Conservation (phyloP, 768 basidiomycete species). For the Naganishia onofrii region DNA sequence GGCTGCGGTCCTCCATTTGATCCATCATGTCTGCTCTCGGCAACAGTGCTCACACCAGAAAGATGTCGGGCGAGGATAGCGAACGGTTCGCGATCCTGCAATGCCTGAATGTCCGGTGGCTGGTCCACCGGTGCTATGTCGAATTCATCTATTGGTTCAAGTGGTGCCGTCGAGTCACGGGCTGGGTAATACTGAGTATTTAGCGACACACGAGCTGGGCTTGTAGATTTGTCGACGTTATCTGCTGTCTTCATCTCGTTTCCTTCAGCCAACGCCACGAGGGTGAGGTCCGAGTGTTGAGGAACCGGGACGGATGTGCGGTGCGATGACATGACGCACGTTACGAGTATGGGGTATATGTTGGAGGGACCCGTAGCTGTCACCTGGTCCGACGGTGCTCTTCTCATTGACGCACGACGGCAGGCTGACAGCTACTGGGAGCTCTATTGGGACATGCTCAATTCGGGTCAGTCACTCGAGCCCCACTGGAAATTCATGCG, state of each 20-base stretch:
- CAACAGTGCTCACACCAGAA: slow-evolving; percentile 9
- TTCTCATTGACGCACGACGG: not conserved
- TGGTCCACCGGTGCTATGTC: slow-evolving; percentile 31
- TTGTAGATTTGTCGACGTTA: not conserved
- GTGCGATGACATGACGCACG: not conserved
- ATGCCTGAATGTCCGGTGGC: slow-evolving; percentile 20
- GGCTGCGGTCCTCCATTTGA: slow-evolving; percentile 28
- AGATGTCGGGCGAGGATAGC: slow-evolving; percentile 31
- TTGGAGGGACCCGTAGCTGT: not conserved
- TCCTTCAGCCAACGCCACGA: not conserved
- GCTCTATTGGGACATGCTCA: not conserved
- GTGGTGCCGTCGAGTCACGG: not conserved
- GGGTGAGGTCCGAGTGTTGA: not conserved
- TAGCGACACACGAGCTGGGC: not conserved
- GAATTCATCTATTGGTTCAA: slow-evolving; percentile 11
- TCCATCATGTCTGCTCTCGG: slow-evolving; percentile 29
- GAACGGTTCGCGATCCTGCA: slow-evolving; percentile 27
- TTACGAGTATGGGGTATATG: not conserved
- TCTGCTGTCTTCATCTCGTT: not conserved
- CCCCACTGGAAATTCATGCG: not conserved
- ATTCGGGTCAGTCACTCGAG: not conserved
- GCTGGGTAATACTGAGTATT: not conserved
- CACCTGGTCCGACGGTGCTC: not conserved
- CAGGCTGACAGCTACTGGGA: too few species aligned
- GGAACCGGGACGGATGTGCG: not conserved